Evolutionary conservation across 2,329 filamentous ascomycete species (phyloP).

Genomic region (Apiospora arundinis): DNA sequence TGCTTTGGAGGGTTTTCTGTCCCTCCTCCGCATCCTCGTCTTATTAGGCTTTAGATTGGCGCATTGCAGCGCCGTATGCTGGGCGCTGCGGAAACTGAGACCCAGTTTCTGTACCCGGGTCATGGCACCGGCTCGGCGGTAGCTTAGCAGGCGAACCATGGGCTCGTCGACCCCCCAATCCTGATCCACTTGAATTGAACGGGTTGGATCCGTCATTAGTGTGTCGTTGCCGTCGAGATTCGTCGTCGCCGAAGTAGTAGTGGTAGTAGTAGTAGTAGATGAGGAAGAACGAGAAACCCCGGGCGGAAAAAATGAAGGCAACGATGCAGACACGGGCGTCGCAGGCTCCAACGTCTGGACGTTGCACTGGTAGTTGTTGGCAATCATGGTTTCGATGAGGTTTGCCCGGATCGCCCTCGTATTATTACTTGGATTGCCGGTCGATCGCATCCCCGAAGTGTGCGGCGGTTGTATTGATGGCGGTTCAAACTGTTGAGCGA

Average conservation of each 20-base stretch:
- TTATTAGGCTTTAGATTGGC: constrained; percentile 17
- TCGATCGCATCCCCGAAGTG: neutral
- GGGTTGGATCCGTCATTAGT: constrained; percentile 3
- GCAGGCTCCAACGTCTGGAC: constrained; percentile 33
- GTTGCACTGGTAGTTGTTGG: constrained; percentile 39
- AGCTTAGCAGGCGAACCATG: constrained; percentile 17
- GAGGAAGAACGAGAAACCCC: neutral
- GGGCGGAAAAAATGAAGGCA: neutral
- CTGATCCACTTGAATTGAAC: constrained; percentile 14
- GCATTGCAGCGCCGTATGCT: constrained; percentile 20
- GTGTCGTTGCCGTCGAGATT: constrained; percentile 14
- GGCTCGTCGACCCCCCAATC: constrained; percentile 15
- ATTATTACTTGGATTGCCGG: constrained; percentile 29
- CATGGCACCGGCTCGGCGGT: constrained; percentile 18
- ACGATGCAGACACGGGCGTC: constrained; percentile 25
- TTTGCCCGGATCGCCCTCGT: constrained; percentile 29
- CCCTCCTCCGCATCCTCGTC: constrained; percentile 20
- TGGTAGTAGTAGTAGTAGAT: neutral
- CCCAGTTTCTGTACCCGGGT: constrained; percentile 20
- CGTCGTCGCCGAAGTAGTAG: neutral
- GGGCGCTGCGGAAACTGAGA: constrained; percentile 18
- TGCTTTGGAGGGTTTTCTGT: constrained; percentile 13
- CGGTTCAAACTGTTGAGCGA: neutral
- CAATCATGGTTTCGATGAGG: constrained; percentile 38
- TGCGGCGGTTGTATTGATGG: neutral